These are phyloP conservation scores for Scenedesmus sp. DNA, from an alignment of 163 green algal genomes.

Conservation along the genomic window DNA sequence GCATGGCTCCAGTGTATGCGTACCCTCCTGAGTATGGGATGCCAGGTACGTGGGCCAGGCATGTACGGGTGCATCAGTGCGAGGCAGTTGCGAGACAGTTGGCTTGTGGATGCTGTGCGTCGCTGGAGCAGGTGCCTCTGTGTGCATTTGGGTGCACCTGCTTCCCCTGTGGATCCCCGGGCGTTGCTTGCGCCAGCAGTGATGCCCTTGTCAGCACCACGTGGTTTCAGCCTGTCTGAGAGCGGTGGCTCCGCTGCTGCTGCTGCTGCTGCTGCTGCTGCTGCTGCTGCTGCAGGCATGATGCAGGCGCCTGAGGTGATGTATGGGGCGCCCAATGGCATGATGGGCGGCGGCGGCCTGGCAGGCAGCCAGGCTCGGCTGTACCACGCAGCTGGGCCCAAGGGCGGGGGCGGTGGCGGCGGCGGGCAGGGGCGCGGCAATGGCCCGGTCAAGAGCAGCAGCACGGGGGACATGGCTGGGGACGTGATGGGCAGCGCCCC, in stretches of 20 bases:
- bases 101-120: background rate
- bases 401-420: background rate
- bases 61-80: background rate
- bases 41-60: conserved; percentile 28
- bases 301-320: conserved; percentile 51
- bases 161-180: no score
- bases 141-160: background rate
- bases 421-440: background rate
- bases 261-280: background rate
- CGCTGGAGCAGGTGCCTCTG: background rate
- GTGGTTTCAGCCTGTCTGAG: background rate
- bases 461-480: conserved; percentile 9
- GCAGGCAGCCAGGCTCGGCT: conserved; percentile 38
- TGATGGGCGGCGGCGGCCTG: background rate
- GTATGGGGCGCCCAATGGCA: conserved; percentile 49
- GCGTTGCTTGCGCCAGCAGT: no score
- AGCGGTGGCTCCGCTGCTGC: no score
- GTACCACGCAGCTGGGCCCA: conserved; percentile 39
- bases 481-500: conserved; percentile 1
- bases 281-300: conserved; percentile 36
- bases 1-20: conserved; percentile 33
- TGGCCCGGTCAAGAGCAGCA: conserved; percentile 46
- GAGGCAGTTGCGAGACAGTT: background rate
- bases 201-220: no score
- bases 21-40: conserved; percentile 49